Evolutionary conservation across 805 yeast genomes (phyloP).

Genomic region (Deakozyma indianensis): DNA sequence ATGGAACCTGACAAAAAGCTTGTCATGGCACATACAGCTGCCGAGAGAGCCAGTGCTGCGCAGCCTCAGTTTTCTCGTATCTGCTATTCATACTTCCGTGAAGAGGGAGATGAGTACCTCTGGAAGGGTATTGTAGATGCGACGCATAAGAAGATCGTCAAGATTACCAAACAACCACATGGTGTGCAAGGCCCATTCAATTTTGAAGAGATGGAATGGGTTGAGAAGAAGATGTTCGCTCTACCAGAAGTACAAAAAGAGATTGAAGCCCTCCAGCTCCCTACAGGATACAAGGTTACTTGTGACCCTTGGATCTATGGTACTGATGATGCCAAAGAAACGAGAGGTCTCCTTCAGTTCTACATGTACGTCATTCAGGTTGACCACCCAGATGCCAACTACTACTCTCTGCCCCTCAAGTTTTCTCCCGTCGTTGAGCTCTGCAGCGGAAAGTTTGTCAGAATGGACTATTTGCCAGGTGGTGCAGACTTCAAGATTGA

Average conservation of each 20-base stretch:
- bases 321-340: slow-evolving; percentile 48
- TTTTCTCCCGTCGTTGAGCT: slow-evolving; percentile 67
- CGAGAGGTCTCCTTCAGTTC: slow-evolving; percentile 38
- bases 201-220: slow-evolving; percentile 44
- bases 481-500: slow-evolving; percentile 47
- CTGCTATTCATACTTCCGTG: slow-evolving; percentile 47
- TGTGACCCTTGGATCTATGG: slow-evolving; percentile 79
- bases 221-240: slow-evolving; percentile 34
- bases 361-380: slow-evolving; percentile 52
- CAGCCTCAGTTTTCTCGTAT: slow-evolving; percentile 50
- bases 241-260: slow-evolving; percentile 53
- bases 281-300: slow-evolving; percentile 37
- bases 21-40: slow-evolving; percentile 48
- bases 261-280: slow-evolving; percentile 51
- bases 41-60: slow-evolving; percentile 35
- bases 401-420: slow-evolving; percentile 51
- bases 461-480: slow-evolving; percentile 64
- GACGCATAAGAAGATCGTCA: slow-evolving; percentile 45
- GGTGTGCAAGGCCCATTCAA: slow-evolving; percentile 55
- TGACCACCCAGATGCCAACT: slow-evolving; percentile 15
- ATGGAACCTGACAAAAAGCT: slow-evolving; percentile 62
- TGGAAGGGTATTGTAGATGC: slow-evolving; percentile 61
- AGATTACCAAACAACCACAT: slow-evolving; percentile 36
- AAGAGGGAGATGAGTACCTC: slow-evolving; percentile 29
- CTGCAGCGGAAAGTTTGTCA: slow-evolving; percentile 41